Percentiles rank a stretch among this genome's conserved stretches.
Conservation (phyloP, 768 basidiomycete genomes). For the Pulveroboletus sp. region DNA sequence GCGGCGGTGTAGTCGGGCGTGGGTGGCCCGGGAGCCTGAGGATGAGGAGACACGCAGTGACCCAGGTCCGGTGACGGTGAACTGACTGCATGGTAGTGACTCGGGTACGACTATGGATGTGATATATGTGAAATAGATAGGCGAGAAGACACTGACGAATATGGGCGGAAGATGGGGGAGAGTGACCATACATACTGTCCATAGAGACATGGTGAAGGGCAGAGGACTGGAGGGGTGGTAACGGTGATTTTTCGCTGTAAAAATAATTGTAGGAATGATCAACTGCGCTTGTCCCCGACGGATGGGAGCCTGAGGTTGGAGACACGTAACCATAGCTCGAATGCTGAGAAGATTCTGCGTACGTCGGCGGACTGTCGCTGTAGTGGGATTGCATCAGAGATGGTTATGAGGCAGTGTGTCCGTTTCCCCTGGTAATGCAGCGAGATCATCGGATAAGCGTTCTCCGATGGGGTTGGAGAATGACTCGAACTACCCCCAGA, state of each 20-base stretch:
- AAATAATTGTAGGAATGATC: conserved; percentile 30
- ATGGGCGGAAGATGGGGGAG: conserved; percentile 30
- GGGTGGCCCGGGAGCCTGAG: conserved; percentile 30
- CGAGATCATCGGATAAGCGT: conserved; percentile 37
- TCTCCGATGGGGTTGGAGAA: conserved; percentile 45
- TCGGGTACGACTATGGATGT: conserved; percentile 46
- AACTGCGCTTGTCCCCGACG: too few species aligned
- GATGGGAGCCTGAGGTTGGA: conserved; percentile 23
- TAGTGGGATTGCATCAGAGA: conserved; percentile 30
- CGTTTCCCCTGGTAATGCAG: conserved; percentile 33
- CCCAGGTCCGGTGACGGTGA: conserved; percentile 51
- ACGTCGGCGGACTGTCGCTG: conserved; percentile 29
- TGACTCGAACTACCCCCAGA: conserved; percentile 38
- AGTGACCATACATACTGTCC: conserved; percentile 27
- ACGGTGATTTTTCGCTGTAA: conserved; percentile 28
- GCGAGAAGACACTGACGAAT: conserved; percentile 44
- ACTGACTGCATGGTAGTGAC: conserved; percentile 33
- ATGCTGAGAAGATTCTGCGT: conserved; percentile 30
- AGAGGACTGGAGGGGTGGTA: conserved; percentile 30
- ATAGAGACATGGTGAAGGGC: conserved; percentile 27
- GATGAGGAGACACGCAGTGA: conserved; percentile 41
- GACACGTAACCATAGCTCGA: conserved; percentile 28
- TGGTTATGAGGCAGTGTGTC: conserved; percentile 29
- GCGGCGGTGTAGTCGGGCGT: conserved; percentile 40
- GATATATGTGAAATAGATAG: conserved; percentile 60